Evolutionary conservation across 495 filamentous ascomycete genomes (phyloP).

Genomic region (Parathielavia hyrcaniae): DNA sequence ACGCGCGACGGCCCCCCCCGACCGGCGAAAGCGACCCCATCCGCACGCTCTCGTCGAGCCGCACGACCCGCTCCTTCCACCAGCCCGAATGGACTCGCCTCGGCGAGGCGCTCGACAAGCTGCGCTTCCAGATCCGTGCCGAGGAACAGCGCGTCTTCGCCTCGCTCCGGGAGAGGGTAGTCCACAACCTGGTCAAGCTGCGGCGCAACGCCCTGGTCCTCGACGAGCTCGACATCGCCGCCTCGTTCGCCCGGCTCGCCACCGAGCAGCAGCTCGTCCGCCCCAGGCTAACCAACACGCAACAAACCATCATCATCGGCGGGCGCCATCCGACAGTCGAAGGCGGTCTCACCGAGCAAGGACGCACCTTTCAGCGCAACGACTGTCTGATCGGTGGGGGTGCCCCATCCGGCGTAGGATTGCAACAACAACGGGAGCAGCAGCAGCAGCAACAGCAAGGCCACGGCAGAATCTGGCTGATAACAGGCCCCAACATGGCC

Average conservation of each 20-base stretch:
- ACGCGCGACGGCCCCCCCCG: constrained; percentile 41
- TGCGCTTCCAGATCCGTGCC: constrained; percentile 64
- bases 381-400: constrained; percentile 65
- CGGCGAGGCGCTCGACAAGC: constrained; percentile 65
- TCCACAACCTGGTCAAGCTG: constrained; percentile 70
- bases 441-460: neutral
- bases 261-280: constrained; percentile 64
- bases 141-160: constrained; percentile 75
- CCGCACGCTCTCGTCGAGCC: constrained; percentile 65
- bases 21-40: constrained; percentile 37
- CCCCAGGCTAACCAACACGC: constrained; percentile 58
- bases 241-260: constrained; percentile 74
- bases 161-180: constrained; percentile 63
- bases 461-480: constrained; percentile 69
- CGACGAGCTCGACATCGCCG: constrained; percentile 84
- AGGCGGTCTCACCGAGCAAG: constrained; percentile 68
- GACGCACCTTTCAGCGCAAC: constrained; percentile 77
- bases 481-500: constrained; percentile 98
- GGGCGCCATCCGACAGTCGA: constrained; percentile 90
- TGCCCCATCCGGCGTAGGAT: neutral
- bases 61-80: constrained; percentile 79
- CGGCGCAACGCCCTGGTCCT: constrained; percentile 82
- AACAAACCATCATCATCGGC: constrained; percentile 54
- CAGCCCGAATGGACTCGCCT: constrained; percentile 75
- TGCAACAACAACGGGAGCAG: neutral